Base-by-base conservation (phyloP, 768 basidiomycete genomes). In the Tubosaeta brunneosetosa region DNA sequence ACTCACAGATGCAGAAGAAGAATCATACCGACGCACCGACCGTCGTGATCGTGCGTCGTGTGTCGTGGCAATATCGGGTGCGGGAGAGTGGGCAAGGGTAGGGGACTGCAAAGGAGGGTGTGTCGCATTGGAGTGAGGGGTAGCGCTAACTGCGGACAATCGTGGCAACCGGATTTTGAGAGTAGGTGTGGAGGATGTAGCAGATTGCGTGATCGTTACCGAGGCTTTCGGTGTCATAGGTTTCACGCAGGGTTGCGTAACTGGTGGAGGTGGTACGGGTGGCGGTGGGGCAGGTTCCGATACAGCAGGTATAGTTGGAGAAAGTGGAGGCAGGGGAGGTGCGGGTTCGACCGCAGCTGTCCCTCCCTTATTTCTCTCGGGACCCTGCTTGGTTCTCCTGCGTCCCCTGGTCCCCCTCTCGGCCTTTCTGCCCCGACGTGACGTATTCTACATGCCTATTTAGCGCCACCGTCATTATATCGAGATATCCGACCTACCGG, bases 81-180 rank as follows among this genome's bases (percentile, higher is more conserved):
- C 64, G 26, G 68, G 60, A 1, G 66, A 64, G 17, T 53, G 53
- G 16, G 53, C 44, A 8, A 41, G 52, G 9, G 55, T 57, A 5
- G 64, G 59, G 27, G 66, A 67, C 33, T 65, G 66, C 25, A 55
- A 40, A 22, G 55, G 29, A 42, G 65, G 56, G 5, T 46, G 31
- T n/a, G 45, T 53, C 54, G 49, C 32, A 53, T 45, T 66, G 14
- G 67, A 53, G 11, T 68, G 64, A 36, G 59, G 49, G 27, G 63
- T 57, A 11, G 59, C 40, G 29, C 58, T 71, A 26, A 71, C 67
- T 26, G 67, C 61, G 22, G 65, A 61, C 37, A 69, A 46, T 45
- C 67, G 66, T 34, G 68, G 68, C 47, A 69, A 45, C 53, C 68
- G 66, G 27, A 69, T 69, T 59, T 70, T 69, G 26, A 69, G 63